Percentiles rank a stretch among this genome's conserved stretches.
phyloP scores from a whole-genome alignment of 2,329 filamentous ascomycete genomes.

The Beauveria bassiana region DNA sequence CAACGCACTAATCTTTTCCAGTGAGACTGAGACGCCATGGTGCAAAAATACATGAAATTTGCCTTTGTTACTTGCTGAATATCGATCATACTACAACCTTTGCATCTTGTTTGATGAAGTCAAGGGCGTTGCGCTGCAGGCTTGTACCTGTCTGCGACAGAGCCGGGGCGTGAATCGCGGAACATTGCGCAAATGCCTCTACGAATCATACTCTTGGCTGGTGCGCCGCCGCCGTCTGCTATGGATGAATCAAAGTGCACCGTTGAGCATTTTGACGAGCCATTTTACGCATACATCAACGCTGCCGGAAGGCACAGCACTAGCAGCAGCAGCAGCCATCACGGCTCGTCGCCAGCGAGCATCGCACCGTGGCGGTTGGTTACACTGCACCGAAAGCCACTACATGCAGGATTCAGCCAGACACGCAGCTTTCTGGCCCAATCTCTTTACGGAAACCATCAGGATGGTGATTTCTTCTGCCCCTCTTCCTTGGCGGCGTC shows the following conservation, averaged over 20 bases:
- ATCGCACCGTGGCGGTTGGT: conserved; percentile 47
- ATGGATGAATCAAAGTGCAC: conserved; percentile 44
- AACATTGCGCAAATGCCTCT: background rate
- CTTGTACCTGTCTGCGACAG: too few relatives aligned
- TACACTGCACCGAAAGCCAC: conserved; percentile 35
- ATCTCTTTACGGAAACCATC: conserved; percentile 21
- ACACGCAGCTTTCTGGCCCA: conserved; percentile 28
- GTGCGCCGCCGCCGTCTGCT: conserved; percentile 48
- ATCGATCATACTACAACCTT: background rate
- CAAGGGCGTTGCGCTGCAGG: too few relatives aligned
- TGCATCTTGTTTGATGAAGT: too few relatives aligned
- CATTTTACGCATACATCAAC: background rate
- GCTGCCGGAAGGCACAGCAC: too few relatives aligned
- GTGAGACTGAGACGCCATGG: too few relatives aligned
- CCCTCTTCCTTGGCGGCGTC: conserved; percentile 20
- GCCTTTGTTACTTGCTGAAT: background rate
- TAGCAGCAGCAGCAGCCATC: background rate
- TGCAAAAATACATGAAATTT: too few relatives aligned
- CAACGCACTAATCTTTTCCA: background rate
- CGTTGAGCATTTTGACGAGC: conserved; percentile 11
- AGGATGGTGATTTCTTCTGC: conserved; percentile 35
- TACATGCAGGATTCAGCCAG: conserved; percentile 48
- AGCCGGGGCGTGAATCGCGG: too few relatives aligned
- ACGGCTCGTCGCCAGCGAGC: conserved; percentile 25
- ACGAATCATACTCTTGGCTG: conserved; percentile 32